Base-by-base conservation (phyloP, 148 eudicot species). In the Dianthus caryophyllus region DNA sequence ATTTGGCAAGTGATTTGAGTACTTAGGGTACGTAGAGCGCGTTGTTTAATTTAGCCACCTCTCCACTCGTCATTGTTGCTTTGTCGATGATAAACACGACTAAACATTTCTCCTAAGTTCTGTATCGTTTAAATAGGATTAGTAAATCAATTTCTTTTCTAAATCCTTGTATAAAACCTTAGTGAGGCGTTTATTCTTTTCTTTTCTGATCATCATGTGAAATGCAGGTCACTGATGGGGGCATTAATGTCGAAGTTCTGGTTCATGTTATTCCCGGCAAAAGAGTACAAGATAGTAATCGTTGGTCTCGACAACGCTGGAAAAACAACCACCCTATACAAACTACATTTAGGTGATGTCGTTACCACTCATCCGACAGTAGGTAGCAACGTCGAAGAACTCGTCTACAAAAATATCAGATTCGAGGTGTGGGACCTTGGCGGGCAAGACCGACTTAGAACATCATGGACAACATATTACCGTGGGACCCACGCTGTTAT, bases 361-460 rank as follows among this genome's bases (percentile, higher is more conserved):
- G 98, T 90, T 50, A 87, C 98, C 29, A 94, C 98, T 18, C 91
- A 94, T 60, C 98, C 98, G n/a, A 94, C 98, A 2, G 98, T 94
- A 51, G 98, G 98, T 55, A 94, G 98, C 81, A 94, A 94, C 63
- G 98, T 94, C 13, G 98, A 94, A 80, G 97, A 90, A 76, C 89
- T 94, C 50, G 96, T 94, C 26, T 94, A 94, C 69, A 94, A 94
- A 75, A 94, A 94, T 61, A 94, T 94, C 15, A 88, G 98, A 26
- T 94, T 94, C 31, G 98, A 90, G 89, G 99, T 94, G 20, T 94
- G 97, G 96, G 99, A 94, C 78, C 89, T 94, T 6, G 99, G 97
- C 36, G 99, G 99, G 57, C 99, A 94, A 79, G 99, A 94, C 14
- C 83, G 98, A 72, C 84, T 94, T 4, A 66, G 98, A 64, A 90